These are phyloP conservation scores for Podaxis pistillaris DNA, from an alignment of 768 basidiomycete species.

Conservation along the genomic window DNA sequence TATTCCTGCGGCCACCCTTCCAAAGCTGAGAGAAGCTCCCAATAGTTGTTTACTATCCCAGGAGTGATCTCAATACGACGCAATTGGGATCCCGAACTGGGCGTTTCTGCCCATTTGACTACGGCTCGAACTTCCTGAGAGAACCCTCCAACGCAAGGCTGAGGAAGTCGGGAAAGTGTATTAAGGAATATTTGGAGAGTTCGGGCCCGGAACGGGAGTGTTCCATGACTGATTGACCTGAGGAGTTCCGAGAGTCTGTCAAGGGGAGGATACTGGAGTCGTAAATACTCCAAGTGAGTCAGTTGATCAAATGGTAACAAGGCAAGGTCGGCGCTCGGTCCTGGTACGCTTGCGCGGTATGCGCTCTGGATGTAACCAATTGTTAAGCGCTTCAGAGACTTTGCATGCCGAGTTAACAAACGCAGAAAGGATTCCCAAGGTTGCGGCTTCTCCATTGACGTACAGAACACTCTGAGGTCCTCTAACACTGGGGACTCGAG, in stretches of 20 bases:
- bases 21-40: not conserved
- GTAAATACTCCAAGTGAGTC: not conserved
- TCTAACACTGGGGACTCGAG: not conserved
- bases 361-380: not conserved
- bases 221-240: not conserved
- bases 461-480: not conserved
- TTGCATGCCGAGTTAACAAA: not conserved
- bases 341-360: not conserved
- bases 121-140: not conserved
- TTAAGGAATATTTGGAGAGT: not conserved
- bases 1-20: not conserved
- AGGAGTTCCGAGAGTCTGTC: not conserved
- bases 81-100: not conserved
- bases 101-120: not conserved
- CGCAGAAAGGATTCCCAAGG: not conserved
- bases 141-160: not conserved
- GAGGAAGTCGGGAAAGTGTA: not conserved
- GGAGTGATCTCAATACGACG: not conserved
- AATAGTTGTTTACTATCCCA: not conserved
- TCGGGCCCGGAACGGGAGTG: not conserved
- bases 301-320: not conserved
- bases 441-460: not conserved
- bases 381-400: not conserved
- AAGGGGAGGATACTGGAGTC: not conserved
- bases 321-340: not conserved